Base-by-base conservation (phyloP, 352 stramenopile species). In the Phytopythium sindhum region DNA sequence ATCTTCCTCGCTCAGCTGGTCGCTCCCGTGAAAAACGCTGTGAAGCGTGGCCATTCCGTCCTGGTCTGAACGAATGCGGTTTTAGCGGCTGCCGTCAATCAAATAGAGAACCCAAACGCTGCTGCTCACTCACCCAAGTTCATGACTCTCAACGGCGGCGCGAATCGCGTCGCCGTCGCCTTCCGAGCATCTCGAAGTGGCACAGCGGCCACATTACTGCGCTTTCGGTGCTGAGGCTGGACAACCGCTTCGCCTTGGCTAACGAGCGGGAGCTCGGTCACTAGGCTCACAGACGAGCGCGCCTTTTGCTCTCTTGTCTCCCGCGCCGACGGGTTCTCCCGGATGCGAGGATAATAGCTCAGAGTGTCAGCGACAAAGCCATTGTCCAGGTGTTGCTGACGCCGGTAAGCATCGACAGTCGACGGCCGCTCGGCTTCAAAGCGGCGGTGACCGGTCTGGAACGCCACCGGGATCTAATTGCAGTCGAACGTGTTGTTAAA, bases 261-360 rank as follows among this genome's bases (percentile, higher is more conserved):
- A 4, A 61, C 11, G 1, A 3, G 24, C 8, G 55, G 37, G 2
- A 61, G 55, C 41, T 51, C 39, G 15, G 15, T 37, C 26, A 10
- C 39, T 19, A 17, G 24, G 6, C 9, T 14, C 15, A 15, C 24
- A 28, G 60, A 4, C 14, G 24, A 28, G 21, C 42, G 37, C 15
- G 28, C 41, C 28, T 74, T 68, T 33, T 83, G 76, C 55, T 86
- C 79, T 42, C 77, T 69, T 14, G 67, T 71, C 19, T 88, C 73
- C 15, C 79, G 67, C 3, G 73, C 60, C 3, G 74, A 77, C 15
- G 67, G 42, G 26, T 63, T 83, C 51, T 88, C 79, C 19, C 71
- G 66, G 61, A 85, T 86, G 35, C 74, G 78, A 26, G 79, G 79
- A 54, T 86, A 84, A 48, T 85, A 86, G 42, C 75, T 86, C 11